Percentiles rank a stretch among this genome's conserved stretches.
These are phyloP conservation scores for Boletus sensibilis DNA, from an alignment of 768 basidiomycete species.

Conservation along the genomic window DNA sequence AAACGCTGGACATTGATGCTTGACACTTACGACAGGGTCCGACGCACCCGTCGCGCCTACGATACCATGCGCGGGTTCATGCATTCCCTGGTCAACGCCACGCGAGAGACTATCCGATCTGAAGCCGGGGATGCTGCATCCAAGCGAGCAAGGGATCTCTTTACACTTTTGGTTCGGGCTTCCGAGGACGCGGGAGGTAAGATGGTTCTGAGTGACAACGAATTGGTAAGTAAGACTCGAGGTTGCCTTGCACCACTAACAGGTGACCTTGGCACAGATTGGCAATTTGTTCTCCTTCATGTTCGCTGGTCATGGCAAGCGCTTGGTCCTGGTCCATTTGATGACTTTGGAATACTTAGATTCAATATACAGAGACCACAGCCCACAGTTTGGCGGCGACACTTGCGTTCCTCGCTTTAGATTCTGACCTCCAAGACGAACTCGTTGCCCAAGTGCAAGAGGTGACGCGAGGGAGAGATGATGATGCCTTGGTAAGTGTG, in stretches of 20 bases:
- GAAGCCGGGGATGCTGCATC: not conserved
- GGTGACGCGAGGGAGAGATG: slow-evolving; percentile 22
- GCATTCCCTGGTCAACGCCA: slow-evolving; percentile 10
- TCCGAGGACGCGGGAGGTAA: slow-evolving; percentile 21
- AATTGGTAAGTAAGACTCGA: slow-evolving; percentile 12
- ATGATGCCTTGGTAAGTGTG: slow-evolving; percentile 15
- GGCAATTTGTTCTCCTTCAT: slow-evolving; percentile 53
- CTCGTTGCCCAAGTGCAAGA: slow-evolving; percentile 31
- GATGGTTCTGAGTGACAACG: slow-evolving; percentile 14
- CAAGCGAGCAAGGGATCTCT: slow-evolving; percentile 18
- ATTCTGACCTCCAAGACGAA: slow-evolving; percentile 33
- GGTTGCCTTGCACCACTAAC: not conserved
- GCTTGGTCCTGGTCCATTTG: not conserved
- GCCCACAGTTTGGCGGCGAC: slow-evolving; percentile 34
- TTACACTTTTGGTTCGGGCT: slow-evolving; percentile 20
- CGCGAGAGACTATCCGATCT: slow-evolving; percentile 13
- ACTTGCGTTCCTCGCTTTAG: slow-evolving; percentile 30
- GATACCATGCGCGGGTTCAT: slow-evolving; percentile 25
- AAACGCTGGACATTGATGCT: not conserved
- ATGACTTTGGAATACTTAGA: not conserved
- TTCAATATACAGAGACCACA: slow-evolving; percentile 31
- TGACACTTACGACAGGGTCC: slow-evolving; percentile 13
- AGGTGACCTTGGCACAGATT: slow-evolving; percentile 35
- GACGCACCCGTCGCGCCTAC: slow-evolving; percentile 19
- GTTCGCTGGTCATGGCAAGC: slow-evolving; percentile 57